phyloP scores from a whole-genome alignment of 805 yeast species.

The Ascoidea tarda region DNA sequence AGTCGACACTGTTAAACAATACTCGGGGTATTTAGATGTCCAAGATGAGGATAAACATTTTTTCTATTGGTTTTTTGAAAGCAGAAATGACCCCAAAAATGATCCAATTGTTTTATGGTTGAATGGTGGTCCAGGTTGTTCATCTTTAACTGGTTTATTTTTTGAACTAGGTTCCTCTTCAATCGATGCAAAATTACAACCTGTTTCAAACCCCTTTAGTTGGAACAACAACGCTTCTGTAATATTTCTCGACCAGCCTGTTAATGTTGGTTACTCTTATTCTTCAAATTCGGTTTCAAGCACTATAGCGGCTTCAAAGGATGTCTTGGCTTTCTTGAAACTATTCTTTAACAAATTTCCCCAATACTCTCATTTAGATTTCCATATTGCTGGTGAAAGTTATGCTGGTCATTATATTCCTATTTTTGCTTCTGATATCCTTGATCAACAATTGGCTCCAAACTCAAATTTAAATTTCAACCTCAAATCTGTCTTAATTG shows the following conservation, averaged over 20 bases:
- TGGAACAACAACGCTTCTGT: slow-evolving; percentile 83
- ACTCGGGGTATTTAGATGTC: slow-evolving; percentile 76
- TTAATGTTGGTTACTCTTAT: slow-evolving; percentile 69
- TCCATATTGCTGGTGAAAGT: slow-evolving; percentile 89
- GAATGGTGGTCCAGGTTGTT: slow-evolving; percentile 94
- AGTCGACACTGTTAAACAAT: slow-evolving; percentile 71
- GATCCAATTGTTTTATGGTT: slow-evolving; percentile 85
- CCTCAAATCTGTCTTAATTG: slow-evolving; percentile 68
- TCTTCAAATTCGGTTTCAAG: slow-evolving; percentile 46
- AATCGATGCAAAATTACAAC: slow-evolving; percentile 45
- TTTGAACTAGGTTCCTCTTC: slow-evolving; percentile 80
- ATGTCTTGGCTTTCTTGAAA: slow-evolving; percentile 66
- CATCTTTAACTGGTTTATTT: slow-evolving; percentile 75
- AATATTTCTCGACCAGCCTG: slow-evolving; percentile 81
- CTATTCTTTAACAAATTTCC: slow-evolving; percentile 67
- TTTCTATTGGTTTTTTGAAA: slow-evolving; percentile 60
- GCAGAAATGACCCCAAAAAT: slow-evolving; percentile 73
- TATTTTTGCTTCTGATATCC: slow-evolving; percentile 68
- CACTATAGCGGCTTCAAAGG: slow-evolving; percentile 75
- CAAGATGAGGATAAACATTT: slow-evolving; percentile 72
- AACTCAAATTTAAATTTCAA: slow-evolving; percentile 41
- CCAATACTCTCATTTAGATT: slow-evolving; percentile 36
- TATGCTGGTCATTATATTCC: slow-evolving; percentile 95
- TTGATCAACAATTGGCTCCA: slow-evolving; percentile 31
- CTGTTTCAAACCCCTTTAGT: slow-evolving; percentile 57